These are phyloP conservation scores for Syzygium malaccense DNA, from an alignment of 441 rosid genomes.

Conservation along the genomic window DNA sequence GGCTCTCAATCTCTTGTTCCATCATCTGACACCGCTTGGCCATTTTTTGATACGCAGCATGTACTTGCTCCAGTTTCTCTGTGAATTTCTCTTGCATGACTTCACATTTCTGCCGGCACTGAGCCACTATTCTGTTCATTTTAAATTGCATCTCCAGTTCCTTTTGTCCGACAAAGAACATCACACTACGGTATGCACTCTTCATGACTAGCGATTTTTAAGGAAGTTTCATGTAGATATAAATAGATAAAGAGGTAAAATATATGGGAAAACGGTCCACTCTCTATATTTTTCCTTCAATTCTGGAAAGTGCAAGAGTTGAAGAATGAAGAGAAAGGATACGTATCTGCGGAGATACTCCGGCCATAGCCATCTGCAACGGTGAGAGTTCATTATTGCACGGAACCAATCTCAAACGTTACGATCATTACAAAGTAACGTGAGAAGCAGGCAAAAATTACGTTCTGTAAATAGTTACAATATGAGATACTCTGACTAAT, in stretches of 20 bases:
- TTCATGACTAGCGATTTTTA: slow-evolving; percentile 66
- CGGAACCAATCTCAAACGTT: not conserved
- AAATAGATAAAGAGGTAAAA: not conserved
- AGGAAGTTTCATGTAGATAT: slow-evolving; percentile 24
- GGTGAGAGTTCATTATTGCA: not conserved
- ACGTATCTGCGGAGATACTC: slow-evolving; percentile 86
- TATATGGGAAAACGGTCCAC: not conserved
- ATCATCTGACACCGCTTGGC: slow-evolving; percentile 81
- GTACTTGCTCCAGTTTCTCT: slow-evolving; percentile 87
- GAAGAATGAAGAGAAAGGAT: slow-evolving; percentile 30
- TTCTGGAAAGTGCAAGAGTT: not conserved
- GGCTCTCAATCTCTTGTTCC: slow-evolving; percentile 81
- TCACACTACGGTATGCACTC: slow-evolving; percentile 84
- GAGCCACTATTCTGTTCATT: slow-evolving; percentile 76
- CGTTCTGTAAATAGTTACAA: not conserved
- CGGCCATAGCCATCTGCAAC: slow-evolving; percentile 90
- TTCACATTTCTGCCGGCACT: slow-evolving; percentile 86
- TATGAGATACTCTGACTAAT: slow-evolving; percentile 1
- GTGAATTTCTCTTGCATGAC: slow-evolving; percentile 80
- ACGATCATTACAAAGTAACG: not conserved
- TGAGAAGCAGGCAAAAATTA: slow-evolving; percentile 8
- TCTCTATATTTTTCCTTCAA: not conserved
- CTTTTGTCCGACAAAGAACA: slow-evolving; percentile 82
- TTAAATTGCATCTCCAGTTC: slow-evolving; percentile 94
- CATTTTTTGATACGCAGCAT: slow-evolving; percentile 84